phyloP scores from a whole-genome alignment of 768 basidiomycete species.

The Tulasnella sp. region DNA sequence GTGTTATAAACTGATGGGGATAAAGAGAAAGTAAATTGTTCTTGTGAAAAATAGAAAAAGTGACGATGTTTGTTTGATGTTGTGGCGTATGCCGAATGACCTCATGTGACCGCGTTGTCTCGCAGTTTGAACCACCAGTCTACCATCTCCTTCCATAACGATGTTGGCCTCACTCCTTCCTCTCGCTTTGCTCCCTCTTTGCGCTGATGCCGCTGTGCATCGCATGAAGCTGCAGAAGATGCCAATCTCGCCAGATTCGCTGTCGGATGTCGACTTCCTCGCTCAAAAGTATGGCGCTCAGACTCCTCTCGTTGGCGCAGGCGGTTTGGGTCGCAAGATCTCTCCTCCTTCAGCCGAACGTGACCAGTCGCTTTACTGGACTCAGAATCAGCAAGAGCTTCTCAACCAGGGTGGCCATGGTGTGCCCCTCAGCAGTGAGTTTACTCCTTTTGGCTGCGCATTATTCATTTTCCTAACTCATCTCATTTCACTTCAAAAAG shows the following conservation, averaged over 20 bases:
- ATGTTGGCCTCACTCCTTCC: conserved; percentile 17
- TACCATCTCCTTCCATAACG: conserved; percentile 6
- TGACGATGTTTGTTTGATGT: too few relatives aligned
- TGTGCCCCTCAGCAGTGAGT: conserved; percentile 81
- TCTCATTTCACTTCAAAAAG: conserved; percentile 30
- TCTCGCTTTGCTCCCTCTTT: conserved; percentile 26
- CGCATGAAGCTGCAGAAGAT: conserved; percentile 86
- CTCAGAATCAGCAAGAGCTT: conserved; percentile 48
- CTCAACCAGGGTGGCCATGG: conserved; percentile 56
- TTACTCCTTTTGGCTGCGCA: not conserved
- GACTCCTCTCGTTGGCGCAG: conserved; percentile 57
- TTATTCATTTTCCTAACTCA: too few relatives aligned
- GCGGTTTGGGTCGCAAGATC: conserved; percentile 53
- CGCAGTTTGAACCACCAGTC: conserved; percentile 1
- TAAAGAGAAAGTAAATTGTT: too few relatives aligned
- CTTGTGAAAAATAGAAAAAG: too few relatives aligned
- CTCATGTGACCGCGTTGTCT: not conserved
- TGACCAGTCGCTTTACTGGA: conserved; percentile 59
- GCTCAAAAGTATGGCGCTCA: conserved; percentile 85
- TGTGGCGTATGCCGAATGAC: not conserved
- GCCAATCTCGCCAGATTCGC: conserved; percentile 33
- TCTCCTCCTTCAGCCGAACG: conserved; percentile 32
- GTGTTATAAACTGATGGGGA: too few relatives aligned
- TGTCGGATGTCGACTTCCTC: conserved; percentile 67
- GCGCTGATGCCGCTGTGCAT: conserved; percentile 47